phyloP scores from a whole-genome alignment of 495 filamentous ascomycete genomes.

The Penicillium macrosclerotiorum region DNA sequence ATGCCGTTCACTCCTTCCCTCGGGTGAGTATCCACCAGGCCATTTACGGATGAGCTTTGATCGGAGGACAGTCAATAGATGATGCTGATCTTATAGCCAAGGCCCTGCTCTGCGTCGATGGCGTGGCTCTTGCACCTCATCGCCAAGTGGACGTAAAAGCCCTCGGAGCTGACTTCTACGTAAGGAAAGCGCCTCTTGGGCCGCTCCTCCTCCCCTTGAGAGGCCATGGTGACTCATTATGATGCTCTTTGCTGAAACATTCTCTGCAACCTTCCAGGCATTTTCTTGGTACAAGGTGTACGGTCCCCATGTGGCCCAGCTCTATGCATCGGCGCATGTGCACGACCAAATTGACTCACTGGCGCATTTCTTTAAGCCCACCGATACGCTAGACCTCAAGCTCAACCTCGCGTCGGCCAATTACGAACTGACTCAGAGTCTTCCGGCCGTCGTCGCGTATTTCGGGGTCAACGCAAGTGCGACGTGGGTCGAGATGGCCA shows the following conservation, averaged over 20 bases:
- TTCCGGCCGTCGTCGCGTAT: constrained; percentile 57
- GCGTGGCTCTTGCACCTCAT: constrained; percentile 70
- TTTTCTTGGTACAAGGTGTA: constrained; percentile 78
- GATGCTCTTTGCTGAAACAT: constrained; percentile 1
- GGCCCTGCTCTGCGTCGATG: constrained; percentile 55
- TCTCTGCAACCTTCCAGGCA: constrained; percentile 10
- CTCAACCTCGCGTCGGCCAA: constrained; percentile 61
- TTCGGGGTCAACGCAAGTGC: constrained; percentile 35
- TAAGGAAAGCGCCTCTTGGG: no score
- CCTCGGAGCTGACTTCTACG: constrained; percentile 69
- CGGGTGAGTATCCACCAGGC: constrained; percentile 17
- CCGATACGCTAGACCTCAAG: constrained; percentile 56
- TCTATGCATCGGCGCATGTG: constrained; percentile 54
- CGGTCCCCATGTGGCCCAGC: constrained; percentile 66
- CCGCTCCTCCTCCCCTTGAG: not conserved
- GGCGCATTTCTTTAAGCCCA: constrained; percentile 67
- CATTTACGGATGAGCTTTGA: not conserved
- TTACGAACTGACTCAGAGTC: constrained; percentile 63
- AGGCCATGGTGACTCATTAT: not conserved
- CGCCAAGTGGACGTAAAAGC: constrained; percentile 61
- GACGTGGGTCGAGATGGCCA: constrained; percentile 52
- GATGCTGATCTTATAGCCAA: constrained; percentile 1
- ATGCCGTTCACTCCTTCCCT: constrained; percentile 44
- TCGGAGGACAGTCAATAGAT: no score
- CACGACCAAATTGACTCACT: constrained; percentile 51